Conservation (phyloP, 805 yeast genomes). For the Starmerella davenportii region DNA sequence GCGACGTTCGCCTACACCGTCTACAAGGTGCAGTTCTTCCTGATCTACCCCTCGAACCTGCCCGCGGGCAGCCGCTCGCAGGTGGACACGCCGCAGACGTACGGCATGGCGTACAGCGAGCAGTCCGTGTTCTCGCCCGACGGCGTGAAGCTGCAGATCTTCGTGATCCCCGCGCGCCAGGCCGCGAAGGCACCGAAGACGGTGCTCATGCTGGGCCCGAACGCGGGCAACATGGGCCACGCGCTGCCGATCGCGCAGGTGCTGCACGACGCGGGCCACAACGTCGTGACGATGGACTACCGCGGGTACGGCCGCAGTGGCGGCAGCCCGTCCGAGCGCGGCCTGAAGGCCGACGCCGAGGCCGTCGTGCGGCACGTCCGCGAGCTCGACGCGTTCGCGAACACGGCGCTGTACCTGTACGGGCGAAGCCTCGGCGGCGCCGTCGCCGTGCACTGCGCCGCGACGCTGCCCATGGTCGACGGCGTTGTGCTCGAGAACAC, state of each 20-base stretch:
- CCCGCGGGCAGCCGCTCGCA: conserved; percentile 48
- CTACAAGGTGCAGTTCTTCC: conserved; percentile 31
- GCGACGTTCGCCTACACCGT: conserved; percentile 11
- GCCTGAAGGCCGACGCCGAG: conserved; percentile 68
- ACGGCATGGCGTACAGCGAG: conserved; percentile 48
- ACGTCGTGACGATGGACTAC: conserved; percentile 72
- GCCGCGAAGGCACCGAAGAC: conserved; percentile 39
- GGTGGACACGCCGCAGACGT: conserved; percentile 63
- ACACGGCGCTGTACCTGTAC: conserved; percentile 45
- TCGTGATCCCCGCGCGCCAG: conserved; percentile 25
- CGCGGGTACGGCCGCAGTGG: conserved; percentile 78
- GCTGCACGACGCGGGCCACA: conserved; percentile 48
- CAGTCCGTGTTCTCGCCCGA: conserved; percentile 48
- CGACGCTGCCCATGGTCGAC: conserved; percentile 30
- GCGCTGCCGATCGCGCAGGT: conserved; percentile 62
- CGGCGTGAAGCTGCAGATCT: conserved; percentile 50
- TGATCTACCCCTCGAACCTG: conserved; percentile 71
- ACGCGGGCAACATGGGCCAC: conserved; percentile 93
- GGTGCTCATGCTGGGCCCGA: conserved; percentile 64
- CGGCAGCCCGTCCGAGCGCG: conserved; percentile 59
- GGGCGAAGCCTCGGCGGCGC: conserved; percentile 95
- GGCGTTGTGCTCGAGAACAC: conserved; percentile 77
- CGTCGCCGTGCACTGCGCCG: conserved; percentile 64
- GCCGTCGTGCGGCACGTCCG: conserved; percentile 44
- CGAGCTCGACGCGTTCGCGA: conserved; percentile 34